Evolutionary conservation across 257 asterid genomes (phyloP).

Genomic region (Nyctanthes arbortristis): DNA sequence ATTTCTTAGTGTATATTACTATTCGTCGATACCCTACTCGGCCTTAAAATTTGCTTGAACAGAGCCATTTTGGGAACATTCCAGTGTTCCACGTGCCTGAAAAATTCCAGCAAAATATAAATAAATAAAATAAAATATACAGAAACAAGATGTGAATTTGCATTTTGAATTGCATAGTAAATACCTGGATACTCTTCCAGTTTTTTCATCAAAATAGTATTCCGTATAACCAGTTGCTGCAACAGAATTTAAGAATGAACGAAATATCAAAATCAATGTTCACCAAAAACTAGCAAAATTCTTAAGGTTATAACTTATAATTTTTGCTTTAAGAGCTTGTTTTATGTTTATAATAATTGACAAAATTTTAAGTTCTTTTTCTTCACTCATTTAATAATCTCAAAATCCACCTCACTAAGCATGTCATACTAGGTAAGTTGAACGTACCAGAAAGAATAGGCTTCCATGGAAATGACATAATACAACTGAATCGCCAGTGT

Average conservation of each 20-base stretch:
- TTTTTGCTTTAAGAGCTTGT: background rate
- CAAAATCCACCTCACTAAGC: background rate
- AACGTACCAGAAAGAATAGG: conserved; percentile 87
- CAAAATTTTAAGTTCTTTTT: background rate
- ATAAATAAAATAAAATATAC: background rate
- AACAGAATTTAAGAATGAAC: conserved; percentile 15
- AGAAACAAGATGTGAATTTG: background rate
- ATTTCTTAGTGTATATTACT: background rate
- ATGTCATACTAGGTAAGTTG: background rate
- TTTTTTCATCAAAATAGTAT: conserved; percentile 67
- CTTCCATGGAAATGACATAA: conserved; percentile 90
- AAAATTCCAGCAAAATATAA: conserved; percentile 15
- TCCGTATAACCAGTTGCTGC: conserved; percentile 98
- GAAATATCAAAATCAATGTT: background rate
- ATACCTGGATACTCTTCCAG: conserved; percentile 87
- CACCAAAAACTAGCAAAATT: background rate
- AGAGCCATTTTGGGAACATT: conserved; percentile 97
- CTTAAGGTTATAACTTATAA: background rate
- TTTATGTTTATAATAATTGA: background rate
- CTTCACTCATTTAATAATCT: background rate
- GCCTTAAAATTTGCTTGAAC: conserved; percentile 73
- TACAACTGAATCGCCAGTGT: conserved; percentile 96
- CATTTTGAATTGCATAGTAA: background rate
- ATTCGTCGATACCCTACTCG: conserved; percentile 39
- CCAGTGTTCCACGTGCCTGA: conserved; percentile 93